phyloP scores from a whole-genome alignment of 2,329 filamentous ascomycete species.

The Phialemonium atrogriseum region DNA sequence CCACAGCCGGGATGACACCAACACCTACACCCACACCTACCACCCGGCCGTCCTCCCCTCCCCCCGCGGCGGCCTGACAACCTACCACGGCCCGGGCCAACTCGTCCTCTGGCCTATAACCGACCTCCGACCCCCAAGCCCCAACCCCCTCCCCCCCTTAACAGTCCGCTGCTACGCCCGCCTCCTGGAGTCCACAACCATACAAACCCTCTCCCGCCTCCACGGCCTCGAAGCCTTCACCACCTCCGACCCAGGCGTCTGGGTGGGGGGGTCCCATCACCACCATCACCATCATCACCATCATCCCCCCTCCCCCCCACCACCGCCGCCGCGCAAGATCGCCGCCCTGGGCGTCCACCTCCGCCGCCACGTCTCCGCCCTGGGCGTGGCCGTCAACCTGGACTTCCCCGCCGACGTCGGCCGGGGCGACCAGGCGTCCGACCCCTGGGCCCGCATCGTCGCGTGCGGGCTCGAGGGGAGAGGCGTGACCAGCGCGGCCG shows the following conservation, averaged over 20 bases:
- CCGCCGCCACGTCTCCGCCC: slow-evolving; percentile 70
- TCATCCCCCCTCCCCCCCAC: too few species aligned
- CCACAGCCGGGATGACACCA: too few species aligned
- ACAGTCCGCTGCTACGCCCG: slow-evolving; percentile 70
- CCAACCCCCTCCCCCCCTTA: slow-evolving; percentile 49
- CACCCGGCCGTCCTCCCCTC: slow-evolving; percentile 59
- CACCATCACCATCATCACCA: too few species aligned
- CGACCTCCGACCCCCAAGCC: slow-evolving; percentile 57
- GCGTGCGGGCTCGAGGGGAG: slow-evolving; percentile 81
- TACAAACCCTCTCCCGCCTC: slow-evolving; percentile 46
- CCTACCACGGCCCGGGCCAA: slow-evolving; percentile 93
- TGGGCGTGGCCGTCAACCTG: slow-evolving; percentile 80
- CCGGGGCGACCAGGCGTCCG: slow-evolving; percentile 40
- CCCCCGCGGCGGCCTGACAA: slow-evolving; percentile 81
- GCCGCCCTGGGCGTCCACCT: slow-evolving; percentile 90
- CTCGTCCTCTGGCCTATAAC: slow-evolving; percentile 86
- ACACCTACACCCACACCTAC: slow-evolving; percentile 20
- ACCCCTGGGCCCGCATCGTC: slow-evolving; percentile 66
- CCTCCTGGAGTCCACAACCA: slow-evolving; percentile 68
- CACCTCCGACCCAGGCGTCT: slow-evolving; percentile 77
- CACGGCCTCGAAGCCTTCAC: slow-evolving; percentile 56
- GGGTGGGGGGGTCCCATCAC: slow-evolving; percentile 37
- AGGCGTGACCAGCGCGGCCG: slow-evolving; percentile 64
- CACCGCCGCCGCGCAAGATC: slow-evolving; percentile 77
- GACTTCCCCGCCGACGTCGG: slow-evolving; percentile 56